Evolutionary conservation across 208 protist genomes (phyloP).

Genomic region (Wallacemonas rigidus): DNA sequence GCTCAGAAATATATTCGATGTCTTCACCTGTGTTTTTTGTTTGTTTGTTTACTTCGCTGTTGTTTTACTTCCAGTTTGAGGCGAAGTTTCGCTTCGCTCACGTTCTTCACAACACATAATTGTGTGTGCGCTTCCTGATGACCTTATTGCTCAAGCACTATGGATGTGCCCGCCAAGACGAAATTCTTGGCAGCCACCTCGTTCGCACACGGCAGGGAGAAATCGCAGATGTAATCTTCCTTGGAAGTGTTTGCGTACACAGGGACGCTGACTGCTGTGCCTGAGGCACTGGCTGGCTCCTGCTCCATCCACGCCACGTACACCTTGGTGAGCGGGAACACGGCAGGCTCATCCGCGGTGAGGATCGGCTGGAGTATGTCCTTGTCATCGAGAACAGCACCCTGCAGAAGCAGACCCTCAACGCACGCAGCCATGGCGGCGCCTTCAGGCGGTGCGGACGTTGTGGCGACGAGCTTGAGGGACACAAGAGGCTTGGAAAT

Average conservation of each 20-base stretch:
- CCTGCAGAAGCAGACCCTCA: slow-evolving; percentile 84
- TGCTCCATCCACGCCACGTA: slow-evolving; percentile 76
- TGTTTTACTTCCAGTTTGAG: neutral
- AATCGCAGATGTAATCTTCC: slow-evolving; percentile 86
- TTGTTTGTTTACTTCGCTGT: slow-evolving; percentile 3
- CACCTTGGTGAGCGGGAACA: slow-evolving; percentile 72
- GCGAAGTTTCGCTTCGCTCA: too few species aligned
- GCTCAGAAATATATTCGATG: neutral
- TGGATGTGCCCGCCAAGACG: slow-evolving; percentile 86
- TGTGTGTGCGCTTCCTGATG: too few species aligned
- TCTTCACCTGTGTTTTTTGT: neutral
- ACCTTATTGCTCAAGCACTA: slow-evolving; percentile 81
- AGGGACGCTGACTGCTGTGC: slow-evolving; percentile 46
- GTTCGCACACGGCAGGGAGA: slow-evolving; percentile 78
- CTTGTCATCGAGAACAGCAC: slow-evolving; percentile 75
- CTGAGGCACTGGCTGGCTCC: slow-evolving; percentile 10
- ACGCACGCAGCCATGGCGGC: slow-evolving; percentile 57
- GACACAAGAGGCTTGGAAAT: slow-evolving; percentile 80
- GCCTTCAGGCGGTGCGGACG: slow-evolving; percentile 47
- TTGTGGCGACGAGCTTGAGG: slow-evolving; percentile 61
- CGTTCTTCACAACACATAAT: too few species aligned
- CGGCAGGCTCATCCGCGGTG: slow-evolving; percentile 82
- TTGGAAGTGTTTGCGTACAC: slow-evolving; percentile 87
- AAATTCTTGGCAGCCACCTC: slow-evolving; percentile 64
- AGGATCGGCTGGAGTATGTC: slow-evolving; percentile 70